These are phyloP conservation scores for Leccinum arenicola DNA, from an alignment of 768 basidiomycete species.

Conservation along the genomic window DNA sequence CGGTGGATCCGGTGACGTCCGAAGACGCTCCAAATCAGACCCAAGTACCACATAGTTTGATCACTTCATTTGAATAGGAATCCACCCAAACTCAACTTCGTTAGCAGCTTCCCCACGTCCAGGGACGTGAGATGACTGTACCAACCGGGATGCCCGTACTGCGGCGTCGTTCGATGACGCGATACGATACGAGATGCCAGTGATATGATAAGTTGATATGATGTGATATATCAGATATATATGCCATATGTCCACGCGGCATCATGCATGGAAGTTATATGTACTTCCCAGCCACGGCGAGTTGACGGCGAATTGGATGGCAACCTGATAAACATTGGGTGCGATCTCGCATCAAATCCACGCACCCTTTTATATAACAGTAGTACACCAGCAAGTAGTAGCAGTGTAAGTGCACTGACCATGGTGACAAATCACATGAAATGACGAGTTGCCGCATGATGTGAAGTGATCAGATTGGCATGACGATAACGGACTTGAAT, in stretches of 20 bases:
- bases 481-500: background rate
- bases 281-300: background rate
- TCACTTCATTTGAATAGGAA: background rate
- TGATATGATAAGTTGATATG: background rate
- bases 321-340: background rate
- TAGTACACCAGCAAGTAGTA: background rate
- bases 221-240: background rate
- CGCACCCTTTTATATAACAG: background rate
- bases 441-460: background rate
- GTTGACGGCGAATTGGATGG: background rate
- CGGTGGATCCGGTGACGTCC: background rate
- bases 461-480: background rate
- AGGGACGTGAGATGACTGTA: background rate
- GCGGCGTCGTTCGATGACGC: background rate
- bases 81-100: background rate
- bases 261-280: background rate
- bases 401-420: background rate
- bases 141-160: background rate
- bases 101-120: background rate
- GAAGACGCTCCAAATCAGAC: background rate
- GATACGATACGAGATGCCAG: background rate
- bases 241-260: background rate
- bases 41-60: background rate
- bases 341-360: background rate
- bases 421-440: background rate